These are phyloP conservation scores for Recurvomyces mirabilis DNA, from an alignment of 495 filamentous ascomycete species.

Conservation along the genomic window DNA sequence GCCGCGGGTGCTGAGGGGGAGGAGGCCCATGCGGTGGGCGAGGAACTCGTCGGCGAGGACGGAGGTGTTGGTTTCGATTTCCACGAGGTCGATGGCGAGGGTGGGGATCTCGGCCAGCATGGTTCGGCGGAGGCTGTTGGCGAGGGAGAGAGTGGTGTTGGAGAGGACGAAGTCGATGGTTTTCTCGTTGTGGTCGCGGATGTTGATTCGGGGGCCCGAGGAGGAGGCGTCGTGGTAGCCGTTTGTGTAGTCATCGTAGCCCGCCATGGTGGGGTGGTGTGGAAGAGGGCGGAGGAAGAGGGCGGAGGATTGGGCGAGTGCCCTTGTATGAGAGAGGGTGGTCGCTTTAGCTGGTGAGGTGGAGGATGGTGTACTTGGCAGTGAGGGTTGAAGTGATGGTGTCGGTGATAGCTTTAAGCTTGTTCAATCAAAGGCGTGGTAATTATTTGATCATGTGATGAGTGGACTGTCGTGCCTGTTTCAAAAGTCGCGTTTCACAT, in stretches of 20 bases:
- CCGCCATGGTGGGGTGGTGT: too few relatives aligned
- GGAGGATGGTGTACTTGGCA: too few relatives aligned
- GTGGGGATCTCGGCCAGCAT: constrained; percentile 94
- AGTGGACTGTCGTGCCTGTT: too few relatives aligned
- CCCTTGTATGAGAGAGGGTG: too few relatives aligned
- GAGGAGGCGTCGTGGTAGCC: background rate
- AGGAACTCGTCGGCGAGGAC: constrained; percentile 94
- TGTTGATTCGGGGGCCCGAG: constrained; percentile 13
- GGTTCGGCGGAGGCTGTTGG: constrained; percentile 84
- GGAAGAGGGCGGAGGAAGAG: too few relatives aligned
- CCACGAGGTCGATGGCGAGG: constrained; percentile 87
- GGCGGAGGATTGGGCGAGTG: too few relatives aligned
- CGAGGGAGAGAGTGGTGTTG: constrained; percentile 74
- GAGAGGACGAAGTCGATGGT: constrained; percentile 73
- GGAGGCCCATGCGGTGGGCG: constrained; percentile 79
- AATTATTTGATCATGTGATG: too few relatives aligned
- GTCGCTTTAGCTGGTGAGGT: too few relatives aligned
- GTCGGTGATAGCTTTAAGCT: too few relatives aligned
- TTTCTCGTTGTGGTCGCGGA: constrained; percentile 42
- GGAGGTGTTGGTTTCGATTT: constrained; percentile 85
- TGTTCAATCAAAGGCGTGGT: too few relatives aligned
- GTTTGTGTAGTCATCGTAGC: constrained; percentile 3
- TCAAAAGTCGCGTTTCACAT: too few relatives aligned
- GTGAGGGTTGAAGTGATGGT: too few relatives aligned
- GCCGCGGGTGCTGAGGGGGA: constrained; percentile 74